These are phyloP conservation scores for Acanthamoeba castellanii DNA, from an alignment of 208 protist genomes.

Conservation along the genomic window DNA sequence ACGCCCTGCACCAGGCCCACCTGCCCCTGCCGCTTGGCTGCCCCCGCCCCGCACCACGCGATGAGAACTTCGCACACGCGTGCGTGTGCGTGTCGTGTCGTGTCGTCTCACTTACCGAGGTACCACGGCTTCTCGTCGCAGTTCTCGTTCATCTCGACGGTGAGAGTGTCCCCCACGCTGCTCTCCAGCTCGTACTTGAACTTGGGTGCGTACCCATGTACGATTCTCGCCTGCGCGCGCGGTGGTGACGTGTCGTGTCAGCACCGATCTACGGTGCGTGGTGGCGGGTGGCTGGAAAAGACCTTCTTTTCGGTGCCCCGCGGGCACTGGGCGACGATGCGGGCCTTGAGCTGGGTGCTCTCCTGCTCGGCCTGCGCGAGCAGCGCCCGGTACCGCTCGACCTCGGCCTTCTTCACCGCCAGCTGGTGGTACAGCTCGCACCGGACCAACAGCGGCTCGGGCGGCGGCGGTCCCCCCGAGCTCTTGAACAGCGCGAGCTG, in stretches of 20 bases:
- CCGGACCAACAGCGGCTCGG: neutral
- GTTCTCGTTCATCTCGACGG: neutral
- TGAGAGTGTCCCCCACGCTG: neutral
- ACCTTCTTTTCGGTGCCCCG: neutral
- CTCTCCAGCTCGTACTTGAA: neutral
- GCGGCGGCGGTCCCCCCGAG: neutral
- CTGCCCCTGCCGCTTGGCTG: neutral
- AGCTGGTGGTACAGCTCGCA: constrained; percentile 13
- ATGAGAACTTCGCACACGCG: neutral
- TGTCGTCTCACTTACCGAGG: neutral
- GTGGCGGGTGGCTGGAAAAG: neutral
- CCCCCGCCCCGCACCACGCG: neutral
- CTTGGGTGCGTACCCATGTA: neutral
- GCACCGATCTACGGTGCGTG: neutral
- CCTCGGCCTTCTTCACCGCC: neutral
- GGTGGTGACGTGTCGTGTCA: neutral
- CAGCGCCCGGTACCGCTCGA: constrained; percentile 20
- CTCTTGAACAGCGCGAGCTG: neutral
- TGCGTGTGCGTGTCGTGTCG: too few species aligned
- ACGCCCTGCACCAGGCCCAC: neutral
- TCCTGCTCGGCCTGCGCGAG: neutral
- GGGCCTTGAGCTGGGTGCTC: neutral
- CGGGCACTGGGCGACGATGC: neutral
- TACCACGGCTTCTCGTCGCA: neutral
- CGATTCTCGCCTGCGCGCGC: neutral